Evolutionary conservation across 306 rosid species (phyloP).

Genomic region (Trifolium repens): DNA sequence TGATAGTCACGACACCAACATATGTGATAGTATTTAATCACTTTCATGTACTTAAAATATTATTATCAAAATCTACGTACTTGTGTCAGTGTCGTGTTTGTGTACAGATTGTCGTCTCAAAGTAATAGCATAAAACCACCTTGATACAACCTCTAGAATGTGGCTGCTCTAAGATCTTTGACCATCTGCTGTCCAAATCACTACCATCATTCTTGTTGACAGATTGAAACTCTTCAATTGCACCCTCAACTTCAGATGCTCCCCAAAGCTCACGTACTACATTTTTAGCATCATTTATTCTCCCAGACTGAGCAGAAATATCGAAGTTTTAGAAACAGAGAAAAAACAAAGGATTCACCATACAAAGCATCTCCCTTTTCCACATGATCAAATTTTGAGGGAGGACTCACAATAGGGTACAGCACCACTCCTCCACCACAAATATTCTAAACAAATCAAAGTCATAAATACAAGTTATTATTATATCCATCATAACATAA

Average conservation of each 20-base stretch:
- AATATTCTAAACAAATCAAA: conserved; percentile 47
- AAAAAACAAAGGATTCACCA: not conserved
- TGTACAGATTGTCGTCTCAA: conserved; percentile 18
- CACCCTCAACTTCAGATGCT: conserved; percentile 72
- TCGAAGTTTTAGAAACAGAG: conserved; percentile 13
- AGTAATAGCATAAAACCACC: conserved; percentile 58
- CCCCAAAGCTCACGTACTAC: conserved; percentile 82
- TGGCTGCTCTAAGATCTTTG: conserved; percentile 74
- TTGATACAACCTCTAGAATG: conserved; percentile 91
- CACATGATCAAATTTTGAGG: conserved; percentile 58
- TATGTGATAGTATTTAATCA: no score
- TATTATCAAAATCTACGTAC: no score
- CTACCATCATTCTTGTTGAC: conserved; percentile 77
- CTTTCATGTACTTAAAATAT: no score
- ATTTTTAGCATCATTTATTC: conserved; percentile 62
- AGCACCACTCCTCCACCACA: conserved; percentile 62
- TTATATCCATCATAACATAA: not conserved
- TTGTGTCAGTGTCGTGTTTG: no score
- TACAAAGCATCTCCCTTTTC: conserved; percentile 72
- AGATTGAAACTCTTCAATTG: conserved; percentile 76
- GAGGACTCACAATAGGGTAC: conserved; percentile 51
- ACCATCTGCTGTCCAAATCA: conserved; percentile 76
- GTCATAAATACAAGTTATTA: not conserved
- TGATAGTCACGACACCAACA: not conserved
- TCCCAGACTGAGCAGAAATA: conserved; percentile 69